Evolutionary conservation across 2,329 filamentous ascomycete species (phyloP), one percentile per base, ranked within the genome.

Genomic region (Aureobasidium sp.): DNA sequence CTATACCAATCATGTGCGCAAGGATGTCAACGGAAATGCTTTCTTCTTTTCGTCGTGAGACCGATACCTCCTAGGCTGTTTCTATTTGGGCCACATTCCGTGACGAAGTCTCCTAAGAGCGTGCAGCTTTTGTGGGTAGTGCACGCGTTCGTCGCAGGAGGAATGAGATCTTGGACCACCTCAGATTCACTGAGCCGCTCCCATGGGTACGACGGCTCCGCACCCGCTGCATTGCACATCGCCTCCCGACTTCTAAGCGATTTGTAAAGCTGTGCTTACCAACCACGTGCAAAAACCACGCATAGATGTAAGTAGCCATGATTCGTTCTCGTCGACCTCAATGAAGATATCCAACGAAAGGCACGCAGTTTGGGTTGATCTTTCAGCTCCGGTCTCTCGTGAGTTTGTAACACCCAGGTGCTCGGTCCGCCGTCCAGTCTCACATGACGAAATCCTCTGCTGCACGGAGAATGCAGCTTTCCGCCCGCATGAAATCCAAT

Each of bases 1-100:
- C 69, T 96, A 96, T 77, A 83, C 85, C 70, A 82, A 80, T 66
- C 85, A 90, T 67, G 84, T 92, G 43, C 84, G 90, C 69, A 89
- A 91, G 70, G 94, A 99, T 76, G 83, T 84, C 13, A 87, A 91
- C 61, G 94, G 94, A 13, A 99, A 99, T 75, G 86, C 90, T 0
- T 97, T 97, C 74, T 99, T 99, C 65, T 73, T 73, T 63, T 68
- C 69, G 39, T 41, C 60, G 37, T 64, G 60, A 61, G 34, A 29
- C 36, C 27, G 26, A 46, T n/a, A 57, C 41, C 39, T 17, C 24
- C 13, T 20, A n/a, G 9, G 12, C 41, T 37, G 7, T 39, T 37
- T 27, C 9, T 4, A 32, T 51, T 44, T 44, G 44, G 17, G 17
- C 34, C 17, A 20, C 39, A 3, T 39, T 20, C 6, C 13, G 27